Percentiles rank a stretch among this genome's conserved stretches.
Conservation (phyloP, 2,329 filamentous ascomycete species). For the Emmonsiellopsis sp. region DNA sequence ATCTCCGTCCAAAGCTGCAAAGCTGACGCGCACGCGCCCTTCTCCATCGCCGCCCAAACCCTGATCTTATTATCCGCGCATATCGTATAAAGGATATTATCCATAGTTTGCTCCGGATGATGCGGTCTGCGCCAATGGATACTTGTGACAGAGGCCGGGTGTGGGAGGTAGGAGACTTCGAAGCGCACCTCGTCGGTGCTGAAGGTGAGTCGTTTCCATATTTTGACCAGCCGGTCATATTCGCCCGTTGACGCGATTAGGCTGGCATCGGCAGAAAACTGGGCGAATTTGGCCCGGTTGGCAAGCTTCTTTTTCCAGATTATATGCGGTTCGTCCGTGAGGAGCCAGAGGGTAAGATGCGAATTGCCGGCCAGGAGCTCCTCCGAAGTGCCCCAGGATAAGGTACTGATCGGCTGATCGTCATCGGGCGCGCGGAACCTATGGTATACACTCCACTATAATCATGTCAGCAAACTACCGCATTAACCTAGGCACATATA, state of each 20-base stretch:
- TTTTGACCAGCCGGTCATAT: slow-evolving; percentile 76
- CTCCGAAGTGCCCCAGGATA: slow-evolving; percentile 82
- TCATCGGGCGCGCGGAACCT: slow-evolving; percentile 33
- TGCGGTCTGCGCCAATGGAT: slow-evolving; percentile 77
- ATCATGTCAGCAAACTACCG: slow-evolving; percentile 8
- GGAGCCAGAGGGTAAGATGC: slow-evolving; percentile 59
- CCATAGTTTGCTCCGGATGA: slow-evolving; percentile 65
- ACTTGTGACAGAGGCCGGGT: slow-evolving; percentile 69
- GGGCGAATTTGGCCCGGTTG: slow-evolving; percentile 61
- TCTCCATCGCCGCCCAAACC: slow-evolving; percentile 72
- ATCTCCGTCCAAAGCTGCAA: slow-evolving; percentile 74
- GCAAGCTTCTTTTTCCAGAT: slow-evolving; percentile 70
- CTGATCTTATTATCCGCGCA: slow-evolving; percentile 72
- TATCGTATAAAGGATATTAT: slow-evolving; percentile 84
- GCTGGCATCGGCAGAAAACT: slow-evolving; percentile 76
- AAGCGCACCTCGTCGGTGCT: slow-evolving; percentile 76
- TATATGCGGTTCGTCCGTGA: slow-evolving; percentile 34
- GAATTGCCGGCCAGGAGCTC: slow-evolving; percentile 73
- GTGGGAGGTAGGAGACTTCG: slow-evolving; percentile 82
- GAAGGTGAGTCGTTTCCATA: slow-evolving; percentile 84
- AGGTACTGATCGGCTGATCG: slow-evolving; percentile 38
- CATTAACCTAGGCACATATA: slow-evolving; percentile 9
- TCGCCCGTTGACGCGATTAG: slow-evolving; percentile 73
- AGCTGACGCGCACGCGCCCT: slow-evolving; percentile 54
- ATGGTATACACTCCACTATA: slow-evolving; percentile 51